Conservation (phyloP, 352 stramenopile species). For the Pythium phragmiticola region DNA sequence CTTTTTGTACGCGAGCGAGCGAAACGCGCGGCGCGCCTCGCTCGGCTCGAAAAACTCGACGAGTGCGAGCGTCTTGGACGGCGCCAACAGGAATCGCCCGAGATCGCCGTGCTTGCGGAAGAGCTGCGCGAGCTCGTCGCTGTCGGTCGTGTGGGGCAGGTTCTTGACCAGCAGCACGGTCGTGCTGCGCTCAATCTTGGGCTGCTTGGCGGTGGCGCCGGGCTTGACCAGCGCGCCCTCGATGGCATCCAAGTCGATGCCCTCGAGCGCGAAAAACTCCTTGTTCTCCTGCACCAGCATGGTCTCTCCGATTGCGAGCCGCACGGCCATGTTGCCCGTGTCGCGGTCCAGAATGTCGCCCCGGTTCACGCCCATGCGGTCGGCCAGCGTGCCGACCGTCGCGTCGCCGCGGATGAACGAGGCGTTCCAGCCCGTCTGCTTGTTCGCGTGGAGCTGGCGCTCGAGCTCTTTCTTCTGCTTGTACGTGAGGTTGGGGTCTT, state of each 20-base stretch:
- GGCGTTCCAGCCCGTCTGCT: conserved; percentile 93
- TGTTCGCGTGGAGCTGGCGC: conserved; percentile 74
- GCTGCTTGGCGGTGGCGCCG: conserved; percentile 34
- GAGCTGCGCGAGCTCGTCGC: conserved; percentile 93
- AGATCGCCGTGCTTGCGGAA: conserved; percentile 92
- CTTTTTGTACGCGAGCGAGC: conserved; percentile 96
- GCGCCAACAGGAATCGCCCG: conserved; percentile 87
- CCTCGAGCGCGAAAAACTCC: conserved; percentile 94
- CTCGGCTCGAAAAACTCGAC: conserved; percentile 95
- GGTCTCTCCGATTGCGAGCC: conserved; percentile 97
- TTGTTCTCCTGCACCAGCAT: conserved; percentile 98
- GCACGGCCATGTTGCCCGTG: conserved; percentile 95
- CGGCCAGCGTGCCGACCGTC: conserved; percentile 72
- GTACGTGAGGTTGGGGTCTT: conserved; percentile 76
- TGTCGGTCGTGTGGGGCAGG: conserved; percentile 92
- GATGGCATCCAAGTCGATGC: conserved; percentile 93
- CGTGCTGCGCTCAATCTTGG: conserved; percentile 90
- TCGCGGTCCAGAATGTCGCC: conserved; percentile 95
- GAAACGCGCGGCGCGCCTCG: conserved; percentile 95
- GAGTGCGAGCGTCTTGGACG: conserved; percentile 94
- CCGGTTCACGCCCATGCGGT: conserved; percentile 90
- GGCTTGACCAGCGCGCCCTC: conserved; percentile 79
- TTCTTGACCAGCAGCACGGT: conserved; percentile 98
- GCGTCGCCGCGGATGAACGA: conserved; percentile 87
- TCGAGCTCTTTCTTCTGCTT: conserved; percentile 91